These are phyloP conservation scores for Saccharomycopsis schoenii DNA, from an alignment of 805 yeast species.

Conservation along the genomic window DNA sequence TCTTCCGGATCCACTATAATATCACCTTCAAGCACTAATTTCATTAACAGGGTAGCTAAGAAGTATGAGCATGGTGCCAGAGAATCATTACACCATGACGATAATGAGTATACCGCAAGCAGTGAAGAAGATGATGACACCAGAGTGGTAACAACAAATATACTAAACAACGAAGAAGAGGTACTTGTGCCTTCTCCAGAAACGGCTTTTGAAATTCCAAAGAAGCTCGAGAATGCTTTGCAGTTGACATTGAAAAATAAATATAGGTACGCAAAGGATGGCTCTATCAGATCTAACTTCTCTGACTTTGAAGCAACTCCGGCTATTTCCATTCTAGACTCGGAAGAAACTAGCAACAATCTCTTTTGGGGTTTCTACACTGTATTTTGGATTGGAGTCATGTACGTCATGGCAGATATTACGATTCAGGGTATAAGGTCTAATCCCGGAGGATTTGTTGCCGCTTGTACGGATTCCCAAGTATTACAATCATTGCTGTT, in stretches of 20 bases:
- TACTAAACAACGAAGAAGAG: neutral
- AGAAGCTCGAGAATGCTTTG: neutral
- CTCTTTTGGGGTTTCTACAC: slow-evolving; percentile 72
- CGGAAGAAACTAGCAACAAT: slow-evolving; percentile 18
- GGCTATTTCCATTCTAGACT: slow-evolving; percentile 22
- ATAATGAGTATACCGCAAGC: neutral
- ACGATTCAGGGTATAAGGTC: slow-evolving; percentile 42
- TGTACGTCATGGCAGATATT: slow-evolving; percentile 42
- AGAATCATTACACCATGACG: neutral
- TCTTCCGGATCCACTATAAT: neutral
- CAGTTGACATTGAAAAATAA: neutral
- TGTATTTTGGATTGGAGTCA: slow-evolving; percentile 64
- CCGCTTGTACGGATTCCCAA: slow-evolving; percentile 31
- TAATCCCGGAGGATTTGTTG: slow-evolving; percentile 27
- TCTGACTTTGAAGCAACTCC: slow-evolving; percentile 22
- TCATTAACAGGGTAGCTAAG: neutral
- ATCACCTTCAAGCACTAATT: neutral
- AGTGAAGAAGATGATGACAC: neutral
- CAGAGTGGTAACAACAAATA: neutral
- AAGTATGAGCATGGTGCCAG: neutral
- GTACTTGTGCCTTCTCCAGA: neutral
- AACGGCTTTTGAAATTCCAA: neutral
- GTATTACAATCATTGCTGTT: slow-evolving; percentile 47
- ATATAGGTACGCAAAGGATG: slow-evolving; percentile 20
- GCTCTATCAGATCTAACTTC: slow-evolving; percentile 22